phyloP scores from a whole-genome alignment of 2,329 filamentous ascomycete genomes.

The Colletotrichum sp. region DNA sequence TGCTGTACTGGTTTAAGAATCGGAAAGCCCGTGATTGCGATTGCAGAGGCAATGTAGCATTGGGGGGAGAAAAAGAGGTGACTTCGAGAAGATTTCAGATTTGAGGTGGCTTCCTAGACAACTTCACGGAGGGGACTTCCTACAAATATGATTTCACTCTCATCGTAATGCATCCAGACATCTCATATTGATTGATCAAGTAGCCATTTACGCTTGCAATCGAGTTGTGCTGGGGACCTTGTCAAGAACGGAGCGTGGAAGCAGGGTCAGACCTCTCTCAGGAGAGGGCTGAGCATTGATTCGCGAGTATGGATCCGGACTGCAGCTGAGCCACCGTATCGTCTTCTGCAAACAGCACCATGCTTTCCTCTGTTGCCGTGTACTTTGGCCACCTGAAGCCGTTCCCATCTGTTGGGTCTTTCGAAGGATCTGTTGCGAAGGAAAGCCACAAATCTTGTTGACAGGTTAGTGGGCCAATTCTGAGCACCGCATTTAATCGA shows the following conservation, averaged over 20 bases:
- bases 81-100: not conserved
- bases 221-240: not conserved
- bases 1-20: not conserved
- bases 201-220: not conserved
- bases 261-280: not conserved
- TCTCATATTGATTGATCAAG: not conserved
- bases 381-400: slow-evolving; percentile 28
- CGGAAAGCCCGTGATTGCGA: not conserved
- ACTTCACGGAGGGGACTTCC: not conserved
- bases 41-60: not conserved
- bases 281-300: slow-evolving; percentile 24
- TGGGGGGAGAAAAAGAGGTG: not conserved
- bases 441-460: slow-evolving; percentile 29
- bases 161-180: not conserved
- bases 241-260: not conserved
- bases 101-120: not conserved
- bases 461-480: not conserved
- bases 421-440: slow-evolving; percentile 24
- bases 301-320: not conserved
- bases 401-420: slow-evolving; percentile 20
- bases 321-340: not conserved
- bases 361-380: slow-evolving; percentile 14
- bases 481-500: not conserved
- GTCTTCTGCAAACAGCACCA: slow-evolving; percentile 25
- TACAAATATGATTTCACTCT: not conserved